Conservation (phyloP, 2,329 filamentous ascomycete genomes). For the Zymoseptoria pseudotritici region DNA sequence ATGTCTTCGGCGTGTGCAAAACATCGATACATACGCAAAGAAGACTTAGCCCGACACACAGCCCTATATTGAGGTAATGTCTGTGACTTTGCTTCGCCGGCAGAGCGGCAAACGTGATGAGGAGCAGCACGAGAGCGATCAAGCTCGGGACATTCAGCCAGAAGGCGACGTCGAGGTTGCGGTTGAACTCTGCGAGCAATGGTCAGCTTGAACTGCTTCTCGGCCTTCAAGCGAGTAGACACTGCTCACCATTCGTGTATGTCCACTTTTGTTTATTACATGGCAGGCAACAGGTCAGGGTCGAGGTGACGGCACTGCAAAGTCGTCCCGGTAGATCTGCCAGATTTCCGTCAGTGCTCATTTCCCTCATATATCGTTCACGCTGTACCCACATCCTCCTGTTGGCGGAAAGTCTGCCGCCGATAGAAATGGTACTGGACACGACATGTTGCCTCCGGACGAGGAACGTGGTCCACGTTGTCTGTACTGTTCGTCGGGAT, state of each 20-base stretch:
- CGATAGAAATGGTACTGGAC: constrained; percentile 62
- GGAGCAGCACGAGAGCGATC: constrained; percentile 61
- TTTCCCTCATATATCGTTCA: not conserved
- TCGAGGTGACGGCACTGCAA: constrained; percentile 42
- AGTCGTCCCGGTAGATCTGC: constrained; percentile 43
- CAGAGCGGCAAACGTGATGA: constrained; percentile 68
- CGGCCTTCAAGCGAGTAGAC: constrained; percentile 53
- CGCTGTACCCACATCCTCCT: constrained; percentile 58
- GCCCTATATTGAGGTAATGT: constrained; percentile 75
- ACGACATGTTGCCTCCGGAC: constrained; percentile 38
- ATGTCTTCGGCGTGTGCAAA: constrained; percentile 56
- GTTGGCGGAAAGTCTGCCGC: constrained; percentile 48
- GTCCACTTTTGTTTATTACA: constrained; percentile 79
- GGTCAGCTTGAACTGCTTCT: constrained; percentile 69
- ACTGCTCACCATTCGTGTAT: constrained; percentile 41
- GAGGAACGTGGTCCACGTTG: not conserved
- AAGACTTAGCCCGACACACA: constrained; percentile 69
- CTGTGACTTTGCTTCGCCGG: constrained; percentile 66
- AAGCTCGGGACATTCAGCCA: constrained; percentile 67
- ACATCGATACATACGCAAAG: constrained; percentile 71
- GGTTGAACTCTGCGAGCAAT: constrained; percentile 4
- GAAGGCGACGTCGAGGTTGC: constrained; percentile 21
- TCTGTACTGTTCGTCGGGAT: not conserved
- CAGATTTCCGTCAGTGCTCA: not conserved
- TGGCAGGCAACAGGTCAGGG: constrained; percentile 70